phyloP scores from a whole-genome alignment of 2,329 filamentous ascomycete species.

The Anthostomella pinea region DNA sequence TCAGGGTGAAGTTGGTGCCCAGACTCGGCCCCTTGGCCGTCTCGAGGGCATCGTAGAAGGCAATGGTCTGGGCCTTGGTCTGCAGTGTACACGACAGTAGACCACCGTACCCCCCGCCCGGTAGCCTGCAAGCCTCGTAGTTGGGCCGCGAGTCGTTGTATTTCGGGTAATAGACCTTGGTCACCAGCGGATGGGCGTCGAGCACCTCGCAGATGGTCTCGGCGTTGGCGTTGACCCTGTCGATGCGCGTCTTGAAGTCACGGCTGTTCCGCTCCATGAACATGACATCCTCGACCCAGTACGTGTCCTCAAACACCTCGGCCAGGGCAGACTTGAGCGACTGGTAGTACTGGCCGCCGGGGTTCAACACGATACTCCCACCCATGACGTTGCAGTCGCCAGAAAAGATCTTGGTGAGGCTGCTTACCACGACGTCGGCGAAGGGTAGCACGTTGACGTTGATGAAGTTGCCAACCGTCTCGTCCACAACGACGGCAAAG shows the following conservation, averaged over 20 bases:
- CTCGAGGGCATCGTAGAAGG: conserved; percentile 82
- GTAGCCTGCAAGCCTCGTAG: conserved; percentile 76
- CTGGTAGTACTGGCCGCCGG: conserved; percentile 66
- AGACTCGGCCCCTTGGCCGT: conserved; percentile 92
- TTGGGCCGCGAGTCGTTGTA: conserved; percentile 63
- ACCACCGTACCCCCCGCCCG: conserved; percentile 82
- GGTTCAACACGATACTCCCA: conserved; percentile 67
- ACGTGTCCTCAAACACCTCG: conserved; percentile 76
- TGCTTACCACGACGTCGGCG: conserved; percentile 90
- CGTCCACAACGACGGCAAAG: conserved; percentile 89
- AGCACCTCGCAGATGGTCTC: conserved; percentile 78
- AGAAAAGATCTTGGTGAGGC: conserved; percentile 94
- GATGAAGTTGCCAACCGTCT: conserved; percentile 94
- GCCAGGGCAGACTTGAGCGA: conserved; percentile 64
- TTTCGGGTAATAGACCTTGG: conserved; percentile 84
- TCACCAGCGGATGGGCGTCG: conserved; percentile 59
- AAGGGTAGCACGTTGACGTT: conserved; percentile 91
- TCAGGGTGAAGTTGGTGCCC: conserved; percentile 94
- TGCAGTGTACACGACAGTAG: conserved; percentile 82
- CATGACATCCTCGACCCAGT: conserved; percentile 91
- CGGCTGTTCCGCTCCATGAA: conserved; percentile 96
- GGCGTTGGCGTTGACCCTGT: conserved; percentile 80
- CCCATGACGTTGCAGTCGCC: conserved; percentile 99
- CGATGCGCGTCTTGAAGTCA: conserved; percentile 80
- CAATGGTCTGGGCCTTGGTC: conserved; percentile 64